Evolutionary conservation across 306 rosid species (phyloP).

Genomic region (Quercus alba): DNA sequence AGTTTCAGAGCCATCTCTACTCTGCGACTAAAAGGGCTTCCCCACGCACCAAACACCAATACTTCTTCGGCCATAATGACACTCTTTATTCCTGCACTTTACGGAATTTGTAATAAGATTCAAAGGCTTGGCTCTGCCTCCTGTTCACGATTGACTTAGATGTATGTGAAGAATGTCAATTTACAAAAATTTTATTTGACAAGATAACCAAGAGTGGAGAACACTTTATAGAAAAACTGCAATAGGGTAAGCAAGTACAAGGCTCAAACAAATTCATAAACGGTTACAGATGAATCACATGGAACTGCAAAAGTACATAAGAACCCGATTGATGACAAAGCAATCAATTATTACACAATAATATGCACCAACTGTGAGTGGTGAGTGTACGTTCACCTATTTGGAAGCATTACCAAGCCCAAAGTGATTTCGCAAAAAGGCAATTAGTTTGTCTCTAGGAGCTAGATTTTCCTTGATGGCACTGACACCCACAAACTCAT

Average conservation of each 20-base stretch:
- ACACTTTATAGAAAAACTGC: no score
- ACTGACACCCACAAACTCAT: conserved; percentile 24
- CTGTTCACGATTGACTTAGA: no score
- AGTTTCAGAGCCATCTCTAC: conserved; percentile 33
- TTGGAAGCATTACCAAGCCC: neutral
- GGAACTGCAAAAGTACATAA: no score
- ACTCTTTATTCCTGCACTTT: neutral
- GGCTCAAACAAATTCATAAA: no score
- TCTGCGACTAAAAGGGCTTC: conserved; percentile 27
- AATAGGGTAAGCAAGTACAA: no score
- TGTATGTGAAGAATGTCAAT: no score
- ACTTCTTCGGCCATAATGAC: conserved; percentile 6
- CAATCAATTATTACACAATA: neutral
- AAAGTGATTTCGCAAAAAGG: conserved; percentile 11
- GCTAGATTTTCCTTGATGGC: conserved; percentile 35
- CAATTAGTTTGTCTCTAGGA: conserved; percentile 27
- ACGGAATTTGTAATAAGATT: no score
- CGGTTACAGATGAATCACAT: no score
- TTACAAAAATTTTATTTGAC: no score
- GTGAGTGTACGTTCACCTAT: neutral
- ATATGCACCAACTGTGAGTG: neutral
- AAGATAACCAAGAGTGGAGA: no score
- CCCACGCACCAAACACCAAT: conserved; percentile 16
- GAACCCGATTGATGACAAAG: no score
- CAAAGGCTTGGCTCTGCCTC: no score